Base-by-base conservation (phyloP, 2,329 filamentous ascomycete species). In the Mycogone perniciosa region DNA sequence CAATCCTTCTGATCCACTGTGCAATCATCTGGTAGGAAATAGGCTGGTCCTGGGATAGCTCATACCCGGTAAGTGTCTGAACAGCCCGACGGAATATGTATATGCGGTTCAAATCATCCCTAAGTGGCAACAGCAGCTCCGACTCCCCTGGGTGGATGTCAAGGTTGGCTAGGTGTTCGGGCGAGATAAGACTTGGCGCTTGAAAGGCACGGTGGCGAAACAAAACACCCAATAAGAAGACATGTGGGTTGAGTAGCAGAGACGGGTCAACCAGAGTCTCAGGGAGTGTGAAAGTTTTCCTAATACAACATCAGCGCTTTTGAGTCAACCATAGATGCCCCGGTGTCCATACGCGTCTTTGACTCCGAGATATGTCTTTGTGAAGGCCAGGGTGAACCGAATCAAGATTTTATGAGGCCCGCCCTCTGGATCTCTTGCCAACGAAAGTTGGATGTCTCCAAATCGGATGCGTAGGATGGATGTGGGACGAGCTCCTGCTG, bases 231-330 rank as follows among this genome's bases (percentile, higher is more conserved):
- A 69, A 51, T 33, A 71, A 59, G 46, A 62, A 65, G 11, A 66
- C 47, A 54, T 71, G 56, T 5, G 57, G 60, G 54, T 63, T 71
- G 20, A 71, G 61, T 7, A 68, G 56, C 10, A 72, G 57, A 6
- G 58, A 68, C 2, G 52, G 60, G 53, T 68, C 53, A 59, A 64
- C 69, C 39, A 73, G 62, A 40, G 65, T 66, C 54, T 71, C 58
- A 6, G 61, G 64, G 31, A 71, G 54, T 2, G 54, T 54, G 43
- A 70, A 70, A 6, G 48, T 64, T 49, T 67, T 66, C 31, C 63
- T 65, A 41, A 35, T 35, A 35, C 7, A n/a, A n/a, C 7, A 20
- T 41, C 7, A 41, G 11, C 38, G 13, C 13, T 10, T 2, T 8
- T 27, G 2, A 20, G 7, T 20, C 13, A 13, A 41, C 38, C 8